phyloP scores from a whole-genome alignment of 257 asterid species.

The Ballota nigra region DNA sequence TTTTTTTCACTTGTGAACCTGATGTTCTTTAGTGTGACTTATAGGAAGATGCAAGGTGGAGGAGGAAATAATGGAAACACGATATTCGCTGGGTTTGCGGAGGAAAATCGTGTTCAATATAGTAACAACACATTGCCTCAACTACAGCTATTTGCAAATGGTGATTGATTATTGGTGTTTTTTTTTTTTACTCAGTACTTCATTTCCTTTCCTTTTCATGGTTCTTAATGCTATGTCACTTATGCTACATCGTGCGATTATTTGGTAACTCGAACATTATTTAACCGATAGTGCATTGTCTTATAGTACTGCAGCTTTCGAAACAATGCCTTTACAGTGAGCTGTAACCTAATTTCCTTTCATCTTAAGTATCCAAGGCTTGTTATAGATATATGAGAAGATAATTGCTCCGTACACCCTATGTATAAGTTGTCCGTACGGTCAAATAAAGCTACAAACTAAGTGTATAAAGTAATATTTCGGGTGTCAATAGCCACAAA shows the following conservation, averaged over 20 bases:
- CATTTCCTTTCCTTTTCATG: not conserved
- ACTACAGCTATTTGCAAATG: constrained; percentile 64
- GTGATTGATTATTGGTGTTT: constrained; percentile 31
- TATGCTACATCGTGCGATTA: not conserved
- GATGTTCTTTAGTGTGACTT: constrained; percentile 16
- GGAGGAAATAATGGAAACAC: constrained; percentile 45
- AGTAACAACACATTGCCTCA: constrained; percentile 52
- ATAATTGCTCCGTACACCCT: not conserved
- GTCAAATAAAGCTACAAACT: not conserved
- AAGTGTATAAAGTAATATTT: not conserved
- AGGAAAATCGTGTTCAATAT: constrained; percentile 42
- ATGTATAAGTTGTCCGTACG: not conserved
- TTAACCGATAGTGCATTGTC: not conserved
- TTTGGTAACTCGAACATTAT: not conserved
- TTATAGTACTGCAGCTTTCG: not conserved
- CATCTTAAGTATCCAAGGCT: not conserved
- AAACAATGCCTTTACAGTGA: not conserved
- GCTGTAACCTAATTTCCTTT: not conserved
- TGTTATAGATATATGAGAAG: not conserved
- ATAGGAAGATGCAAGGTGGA: constrained; percentile 65
- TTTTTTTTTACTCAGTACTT: not conserved
- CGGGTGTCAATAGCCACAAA: not conserved
- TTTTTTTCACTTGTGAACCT: constrained; percentile 15
- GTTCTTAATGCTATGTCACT: not conserved
- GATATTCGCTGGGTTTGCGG: constrained; percentile 37